A percentile compares a stretch with the other conserved stretches of the same genome.
Conservation (phyloP, 140 eudicot species). For the Oenanthe javanica region DNA sequence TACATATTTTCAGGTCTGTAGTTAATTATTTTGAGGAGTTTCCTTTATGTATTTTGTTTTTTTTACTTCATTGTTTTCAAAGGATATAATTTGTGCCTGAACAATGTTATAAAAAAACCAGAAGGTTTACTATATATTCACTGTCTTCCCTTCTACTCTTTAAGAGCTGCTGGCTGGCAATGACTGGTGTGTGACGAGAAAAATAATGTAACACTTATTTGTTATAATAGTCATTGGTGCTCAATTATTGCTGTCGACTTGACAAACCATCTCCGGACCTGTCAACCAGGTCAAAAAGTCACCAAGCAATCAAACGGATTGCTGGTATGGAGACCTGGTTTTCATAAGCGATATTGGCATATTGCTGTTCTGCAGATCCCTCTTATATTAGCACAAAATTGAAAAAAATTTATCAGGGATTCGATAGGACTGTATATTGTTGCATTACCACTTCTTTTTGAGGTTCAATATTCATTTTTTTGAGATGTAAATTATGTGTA, state of each 20-base stretch:
- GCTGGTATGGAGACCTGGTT: not conserved
- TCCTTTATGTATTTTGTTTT: not conserved
- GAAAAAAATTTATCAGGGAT: not conserved
- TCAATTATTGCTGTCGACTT: not conserved
- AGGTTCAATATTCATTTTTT: too few relatives aligned
- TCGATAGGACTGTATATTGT: not conserved
- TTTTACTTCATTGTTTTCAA: not conserved
- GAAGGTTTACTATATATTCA: not conserved
- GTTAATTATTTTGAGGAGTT: not conserved
- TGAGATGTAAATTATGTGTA: not conserved
- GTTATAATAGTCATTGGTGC: not conserved
- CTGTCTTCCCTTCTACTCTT: not conserved
- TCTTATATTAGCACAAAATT: not conserved
- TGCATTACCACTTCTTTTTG: not conserved
- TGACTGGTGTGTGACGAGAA: not conserved
- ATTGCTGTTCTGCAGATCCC: not conserved
- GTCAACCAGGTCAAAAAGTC: not conserved
- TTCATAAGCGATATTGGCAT: not conserved
- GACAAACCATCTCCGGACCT: not conserved
- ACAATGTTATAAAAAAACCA: not conserved
- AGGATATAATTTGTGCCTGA: slow-evolving; percentile 3
- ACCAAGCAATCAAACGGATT: too few relatives aligned
- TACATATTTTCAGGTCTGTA: slow-evolving; percentile 4
- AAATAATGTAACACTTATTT: not conserved
- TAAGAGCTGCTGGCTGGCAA: not conserved